These are phyloP conservation scores for Hansenula sp. DNA, from an alignment of 1,139 yeast genomes.

Conservation along the genomic window DNA sequence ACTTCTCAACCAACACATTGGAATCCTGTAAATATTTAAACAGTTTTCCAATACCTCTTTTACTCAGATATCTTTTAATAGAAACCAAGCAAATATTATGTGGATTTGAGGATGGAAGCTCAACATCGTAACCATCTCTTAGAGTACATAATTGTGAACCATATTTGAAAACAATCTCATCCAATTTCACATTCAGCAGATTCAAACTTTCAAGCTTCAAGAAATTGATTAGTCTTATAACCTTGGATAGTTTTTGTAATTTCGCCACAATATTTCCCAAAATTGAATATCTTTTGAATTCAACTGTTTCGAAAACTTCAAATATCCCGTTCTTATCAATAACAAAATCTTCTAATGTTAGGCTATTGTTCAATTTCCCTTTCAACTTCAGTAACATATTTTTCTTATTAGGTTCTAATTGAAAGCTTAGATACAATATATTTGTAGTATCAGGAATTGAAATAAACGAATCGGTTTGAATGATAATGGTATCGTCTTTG, in stretches of 20 bases:
- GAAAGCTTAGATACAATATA: conserved; percentile 14
- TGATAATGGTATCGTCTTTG: conserved; percentile 9
- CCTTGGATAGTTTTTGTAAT: conserved; percentile 17
- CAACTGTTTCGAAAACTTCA: conserved; percentile 17
- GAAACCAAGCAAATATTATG: conserved; percentile 19
- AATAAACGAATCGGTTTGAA: conserved; percentile 18
- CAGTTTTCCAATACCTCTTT: conserved; percentile 17
- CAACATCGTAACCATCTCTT: conserved; percentile 17
- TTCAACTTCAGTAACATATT: conserved; percentile 9
- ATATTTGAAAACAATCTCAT: conserved; percentile 21
- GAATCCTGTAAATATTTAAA: conserved; percentile 21
- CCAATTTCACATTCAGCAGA: conserved; percentile 19
- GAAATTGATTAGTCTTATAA: conserved; percentile 19
- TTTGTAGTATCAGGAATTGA: conserved; percentile 18
- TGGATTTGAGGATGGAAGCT: conserved; percentile 18
- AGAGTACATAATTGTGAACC: conserved; percentile 17
- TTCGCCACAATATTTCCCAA: conserved; percentile 14
- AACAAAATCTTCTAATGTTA: conserved; percentile 16
- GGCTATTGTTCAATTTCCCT: conserved; percentile 11
- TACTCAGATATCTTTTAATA: conserved; percentile 16
- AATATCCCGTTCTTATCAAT: conserved; percentile 19
- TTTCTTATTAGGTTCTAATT: conserved; percentile 1
- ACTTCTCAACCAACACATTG: conserved; percentile 13
- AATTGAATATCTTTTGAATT: conserved; percentile 12
- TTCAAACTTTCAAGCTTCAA: conserved; percentile 16